Evolutionary conservation across 805 yeast genomes (phyloP), one percentile per base, ranked within the genome.

Genomic region (Kodamaea kakaduensis): DNA sequence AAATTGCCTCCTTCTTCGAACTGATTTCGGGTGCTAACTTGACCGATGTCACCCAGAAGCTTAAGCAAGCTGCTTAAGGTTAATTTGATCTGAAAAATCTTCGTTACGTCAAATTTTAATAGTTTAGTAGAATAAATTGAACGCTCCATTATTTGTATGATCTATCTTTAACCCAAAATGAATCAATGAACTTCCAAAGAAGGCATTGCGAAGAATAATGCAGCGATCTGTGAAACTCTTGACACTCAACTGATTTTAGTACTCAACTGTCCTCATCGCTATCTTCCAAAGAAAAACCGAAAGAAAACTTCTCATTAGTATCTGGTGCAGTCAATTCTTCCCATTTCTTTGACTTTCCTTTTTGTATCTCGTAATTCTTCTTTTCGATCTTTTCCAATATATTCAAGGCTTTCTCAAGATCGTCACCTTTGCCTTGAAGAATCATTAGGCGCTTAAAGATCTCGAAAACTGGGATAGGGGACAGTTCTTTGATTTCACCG

Each of bases 1-100:
- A 86, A 48, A 73, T 89, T 42, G 96, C 96, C 4, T 52, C 66
- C 17, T 85, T 81, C 54, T 71, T 88, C 80, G 83, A 72, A 29
- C 46, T 64, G 5, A 68, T 71, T 50, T 58, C 76, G 54, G 64
- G 71, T 7, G 62, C 73, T 6, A 66, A 75, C 48, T 62, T 82
- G 47, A 46, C 47, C 0, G 44, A 67, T 17, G 67, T 82, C 3
- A 78, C 84, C 1, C 56, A 67, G 17, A 40, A 64, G 52, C 51
- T 82, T 29, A 61, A 67, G 37, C 70, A 69, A 19, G 73, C 78
- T 3, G 56, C n/a, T n/a, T n/a, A n/a, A n/a, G n/a, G n/a, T n/a
- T n/a, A n/a, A n/a, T n/a, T n/a, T n/a, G n/a, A n/a, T n/a, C n/a
- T n/a, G n/a, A n/a, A n/a, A n/a, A n/a, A n/a, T n/a, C n/a, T n/a